Evolutionary conservation across 148 eudicot species (phyloP), one percentile per base, ranked within the genome.

Genomic region (Rhododendron williamsianum): DNA sequence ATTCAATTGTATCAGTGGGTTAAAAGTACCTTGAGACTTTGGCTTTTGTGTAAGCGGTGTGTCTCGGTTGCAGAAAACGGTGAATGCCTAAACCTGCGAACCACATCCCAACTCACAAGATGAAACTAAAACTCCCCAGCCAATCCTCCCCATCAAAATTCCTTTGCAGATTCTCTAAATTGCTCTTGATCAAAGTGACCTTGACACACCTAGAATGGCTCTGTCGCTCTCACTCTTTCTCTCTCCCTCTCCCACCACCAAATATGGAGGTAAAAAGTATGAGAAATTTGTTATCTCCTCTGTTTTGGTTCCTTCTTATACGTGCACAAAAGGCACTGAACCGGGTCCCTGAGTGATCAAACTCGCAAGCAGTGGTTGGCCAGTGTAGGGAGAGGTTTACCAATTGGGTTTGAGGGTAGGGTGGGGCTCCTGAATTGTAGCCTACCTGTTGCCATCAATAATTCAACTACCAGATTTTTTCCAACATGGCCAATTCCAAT

Each of bases 321-420:
- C 33, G 27, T 72, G 45, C 36, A 72, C 27, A 60, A 77, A 83
- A 45, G 13, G 43, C 73, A 48, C 27, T 90, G 83, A 77, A 81
- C n/a, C 82, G 88, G 82, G 19, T 87, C 38, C 9, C 80, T 84
- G n/a, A 86, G 90, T 78, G 41, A 84, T 56, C 91, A 90, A 82
- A 89, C 88, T 56, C 65, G 84, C 33, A 76, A 84, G 11, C 88
- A 88, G 3, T 81, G 4, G 15, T 67, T 25, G 73, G 73, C 33
- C 13, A 27, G 25, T 23, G 25, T 60, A 23, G 23, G 27, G 25
- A 6, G 25, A 21, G 69, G 69, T 21, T 60, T 60, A 60, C 9
- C 25, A 60, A 19, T 19, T 60, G 69, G 25, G 69, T 60, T 60
- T 21, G 25, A 21, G 35, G 73, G 69, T 1, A 63, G 27, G 27